Base-by-base conservation (phyloP, 2,329 filamentous ascomycete genomes). In the Microsporum canis region DNA sequence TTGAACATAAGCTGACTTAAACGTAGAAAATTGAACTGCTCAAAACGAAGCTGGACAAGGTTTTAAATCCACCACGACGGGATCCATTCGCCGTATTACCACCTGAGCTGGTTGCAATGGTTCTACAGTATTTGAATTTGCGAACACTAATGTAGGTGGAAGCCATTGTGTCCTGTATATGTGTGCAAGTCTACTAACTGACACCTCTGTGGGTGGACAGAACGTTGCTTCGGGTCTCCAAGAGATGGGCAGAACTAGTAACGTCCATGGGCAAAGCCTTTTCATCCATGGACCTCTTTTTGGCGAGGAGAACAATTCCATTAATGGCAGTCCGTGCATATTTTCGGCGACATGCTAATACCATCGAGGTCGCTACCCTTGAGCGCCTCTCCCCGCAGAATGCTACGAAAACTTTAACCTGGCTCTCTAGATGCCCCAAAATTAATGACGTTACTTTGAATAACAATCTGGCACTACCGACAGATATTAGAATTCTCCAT, bases 61-160 rank as follows among this genome's bases (percentile, higher is more conserved):
- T 23, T 14, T 17, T 61, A 5, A 53, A 23, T 23, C 60, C 62
- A 5, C 62, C 62, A 3, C 71, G 67, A 23, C 64, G 71, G 3
- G 76, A 85, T 65, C 83, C 83, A 0, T 76, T 84, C 45, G 75
- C 73, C 2, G 66, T 79, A 3, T 69, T 85, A 5, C 83, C 83
- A 0, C 68, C 79, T 1, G 83, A 85, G 66, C 67, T 85, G 29
- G 78, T 78, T 3, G 73, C 77, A 39, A 74, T 80, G 67, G 71
- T 84, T 1, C 66, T 85, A n/a, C 70, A 72, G 7, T 73, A 80
- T 63, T 72, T 84, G n/a, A 71, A 73, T 34, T 83, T 84, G 68
- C 73, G 71, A 57, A 72, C 82, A 59, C 72, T 78, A 58, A 73
- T 80, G 49, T 53, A 53, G 2, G 49, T 53, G 31, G n/a, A 33